A percentile compares a stretch with the other conserved stretches of the same genome.
phyloP scores from a whole-genome alignment of 768 basidiomycete genomes.

The Cyathus striatus region DNA sequence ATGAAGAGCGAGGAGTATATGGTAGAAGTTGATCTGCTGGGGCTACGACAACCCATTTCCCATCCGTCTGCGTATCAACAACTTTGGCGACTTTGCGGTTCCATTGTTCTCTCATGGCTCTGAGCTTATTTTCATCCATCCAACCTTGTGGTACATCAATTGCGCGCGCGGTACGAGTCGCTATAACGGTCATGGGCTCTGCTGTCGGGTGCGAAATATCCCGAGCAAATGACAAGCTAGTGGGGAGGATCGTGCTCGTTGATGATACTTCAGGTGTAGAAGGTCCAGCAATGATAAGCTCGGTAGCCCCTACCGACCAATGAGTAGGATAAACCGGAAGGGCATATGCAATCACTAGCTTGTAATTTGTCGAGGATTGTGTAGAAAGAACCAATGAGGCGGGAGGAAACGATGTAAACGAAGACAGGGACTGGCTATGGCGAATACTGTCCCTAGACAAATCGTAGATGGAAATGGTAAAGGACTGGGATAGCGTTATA shows the following conservation, averaged over 20 bases:
- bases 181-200: slow-evolving; percentile 41
- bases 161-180: slow-evolving; percentile 62
- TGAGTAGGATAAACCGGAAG: slow-evolving; percentile 77
- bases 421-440: slow-evolving; percentile 64
- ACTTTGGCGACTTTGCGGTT: slow-evolving; percentile 66
- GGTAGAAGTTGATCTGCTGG: slow-evolving; percentile 37
- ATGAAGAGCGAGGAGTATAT: slow-evolving; percentile 6
- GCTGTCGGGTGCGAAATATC: slow-evolving; percentile 4
- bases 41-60: slow-evolving; percentile 80
- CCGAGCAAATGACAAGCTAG: slow-evolving; percentile 6
- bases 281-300: slow-evolving; percentile 56
- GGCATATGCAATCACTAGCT: slow-evolving; percentile 69
- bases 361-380: slow-evolving; percentile 55
- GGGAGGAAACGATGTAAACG: slow-evolving; percentile 77
- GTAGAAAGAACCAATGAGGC: slow-evolving; percentile 75
- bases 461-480: slow-evolving; percentile 71
- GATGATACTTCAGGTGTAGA: slow-evolving; percentile 10
- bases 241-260: slow-evolving; percentile 11
- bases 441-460: slow-evolving; percentile 45
- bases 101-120: slow-evolving; percentile 70
- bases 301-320: slow-evolving; percentile 76
- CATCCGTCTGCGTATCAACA: slow-evolving; percentile 76
- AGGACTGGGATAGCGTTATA: slow-evolving; percentile 61
- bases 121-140: slow-evolving; percentile 63
- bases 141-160: slow-evolving; percentile 69